Evolutionary conservation across 305 asterid species (phyloP).

Genomic region (Caryopteris hybrid): DNA sequence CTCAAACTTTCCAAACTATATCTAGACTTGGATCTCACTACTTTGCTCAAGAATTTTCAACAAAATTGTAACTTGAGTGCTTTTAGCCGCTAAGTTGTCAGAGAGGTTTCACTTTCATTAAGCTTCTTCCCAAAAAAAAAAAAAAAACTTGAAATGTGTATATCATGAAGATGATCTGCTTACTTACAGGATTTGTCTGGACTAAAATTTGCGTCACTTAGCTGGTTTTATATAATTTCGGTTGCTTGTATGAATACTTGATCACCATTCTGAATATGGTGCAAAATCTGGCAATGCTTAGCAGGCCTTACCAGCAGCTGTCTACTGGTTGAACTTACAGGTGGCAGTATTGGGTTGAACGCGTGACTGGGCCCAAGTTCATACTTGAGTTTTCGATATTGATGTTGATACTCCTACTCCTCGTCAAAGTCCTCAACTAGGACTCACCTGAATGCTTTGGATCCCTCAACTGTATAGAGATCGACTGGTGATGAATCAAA

Average conservation of each 20-base stretch:
- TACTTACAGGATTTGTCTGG: neutral
- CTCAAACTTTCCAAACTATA: too few species aligned
- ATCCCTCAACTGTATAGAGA: neutral
- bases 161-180: neutral
- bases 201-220: neutral
- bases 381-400: conserved; percentile 53
- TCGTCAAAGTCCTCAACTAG: conserved; percentile 42
- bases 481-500: neutral
- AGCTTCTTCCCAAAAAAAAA: neutral
- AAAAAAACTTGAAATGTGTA: neutral
- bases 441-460: neutral
- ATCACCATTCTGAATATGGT: conserved; percentile 67
- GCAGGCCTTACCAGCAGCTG: conserved; percentile 98
- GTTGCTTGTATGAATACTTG: conserved; percentile 18
- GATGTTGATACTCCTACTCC: conserved; percentile 44
- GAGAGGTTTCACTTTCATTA: neutral
- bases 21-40: too few species aligned
- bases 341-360: conserved; percentile 61
- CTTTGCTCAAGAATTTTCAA: too few species aligned
- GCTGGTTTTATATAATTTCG: neutral
- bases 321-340: conserved; percentile 99
- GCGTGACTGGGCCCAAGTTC: conserved; percentile 34
- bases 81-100: neutral
- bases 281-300: conserved; percentile 58
- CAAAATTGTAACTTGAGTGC: too few species aligned